phyloP scores from a whole-genome alignment of 306 rosid species.

The Acacia confusa region DNA sequence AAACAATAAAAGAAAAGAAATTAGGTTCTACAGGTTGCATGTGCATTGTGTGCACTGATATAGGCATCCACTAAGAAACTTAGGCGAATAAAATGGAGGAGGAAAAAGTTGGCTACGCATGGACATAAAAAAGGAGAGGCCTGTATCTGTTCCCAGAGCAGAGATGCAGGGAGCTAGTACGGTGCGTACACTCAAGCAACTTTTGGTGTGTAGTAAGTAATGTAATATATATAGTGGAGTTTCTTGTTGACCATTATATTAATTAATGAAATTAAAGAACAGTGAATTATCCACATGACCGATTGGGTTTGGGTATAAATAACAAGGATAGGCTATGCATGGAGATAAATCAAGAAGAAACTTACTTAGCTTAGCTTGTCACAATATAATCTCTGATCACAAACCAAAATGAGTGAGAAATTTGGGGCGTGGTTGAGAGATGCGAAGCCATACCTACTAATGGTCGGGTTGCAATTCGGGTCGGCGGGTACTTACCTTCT shows the following conservation, averaged over 20 bases:
- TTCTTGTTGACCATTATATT: neutral
- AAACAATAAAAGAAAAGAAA: neutral
- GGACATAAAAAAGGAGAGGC: neutral
- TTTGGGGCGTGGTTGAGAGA: slow-evolving; percentile 22
- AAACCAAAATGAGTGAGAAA: slow-evolving; percentile 5
- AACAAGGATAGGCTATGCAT: neutral
- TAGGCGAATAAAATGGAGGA: neutral
- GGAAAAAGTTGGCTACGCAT: neutral
- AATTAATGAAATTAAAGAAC: neutral
- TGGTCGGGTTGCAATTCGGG: slow-evolving; percentile 72
- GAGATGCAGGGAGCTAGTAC: neutral
- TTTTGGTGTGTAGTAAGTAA: neutral
- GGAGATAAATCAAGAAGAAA: neutral
- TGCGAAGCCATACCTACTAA: slow-evolving; percentile 67
- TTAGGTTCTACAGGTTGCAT: neutral
- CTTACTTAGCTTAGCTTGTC: neutral
- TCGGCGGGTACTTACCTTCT: slow-evolving; percentile 71
- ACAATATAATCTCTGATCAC: too few species aligned
- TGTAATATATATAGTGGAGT: neutral
- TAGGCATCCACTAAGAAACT: neutral
- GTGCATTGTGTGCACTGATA: neutral
- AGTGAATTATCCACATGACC: neutral
- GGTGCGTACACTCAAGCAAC: neutral
- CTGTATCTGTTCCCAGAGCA: neutral
- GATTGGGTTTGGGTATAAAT: neutral